Evolutionary conservation across 176 grass and related monocot genomes (phyloP).

Genomic region (Puya raimondii): DNA sequence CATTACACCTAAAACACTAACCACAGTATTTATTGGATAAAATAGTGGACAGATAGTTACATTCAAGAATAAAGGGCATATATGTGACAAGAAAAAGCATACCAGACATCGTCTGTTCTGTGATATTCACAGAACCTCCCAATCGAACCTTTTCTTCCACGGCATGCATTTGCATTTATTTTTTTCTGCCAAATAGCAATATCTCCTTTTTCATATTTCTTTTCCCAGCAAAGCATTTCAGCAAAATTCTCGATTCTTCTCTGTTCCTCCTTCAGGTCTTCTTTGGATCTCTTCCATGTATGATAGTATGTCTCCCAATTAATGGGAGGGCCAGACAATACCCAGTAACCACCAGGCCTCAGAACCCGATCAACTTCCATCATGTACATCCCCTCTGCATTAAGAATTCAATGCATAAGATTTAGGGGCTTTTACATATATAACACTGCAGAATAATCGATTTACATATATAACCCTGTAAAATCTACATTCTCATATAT

Average conservation of each 20-base stretch:
- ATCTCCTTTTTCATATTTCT: constrained; percentile 62
- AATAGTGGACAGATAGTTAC: too few relatives aligned
- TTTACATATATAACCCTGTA: too few relatives aligned
- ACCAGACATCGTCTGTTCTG: constrained; percentile 70
- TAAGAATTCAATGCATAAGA: background rate
- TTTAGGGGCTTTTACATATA: background rate
- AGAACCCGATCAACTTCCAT: constrained; percentile 79
- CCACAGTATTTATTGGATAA: too few relatives aligned
- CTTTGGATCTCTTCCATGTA: constrained; percentile 46
- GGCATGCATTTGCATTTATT: constrained; percentile 37
- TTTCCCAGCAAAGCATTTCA: constrained; percentile 77
- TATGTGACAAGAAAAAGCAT: constrained; percentile 21
- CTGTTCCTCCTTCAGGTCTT: constrained; percentile 47
- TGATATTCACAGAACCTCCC: constrained; percentile 44
- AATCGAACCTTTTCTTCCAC: constrained; percentile 24
- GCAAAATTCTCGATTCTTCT: constrained; percentile 46
- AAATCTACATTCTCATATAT: too few relatives aligned
- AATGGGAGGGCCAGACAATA: constrained; percentile 69
- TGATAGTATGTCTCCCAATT: constrained; percentile 55
- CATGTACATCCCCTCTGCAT: constrained; percentile 73
- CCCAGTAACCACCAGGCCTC: constrained; percentile 78
- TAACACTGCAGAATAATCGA: too few relatives aligned
- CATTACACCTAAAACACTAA: too few relatives aligned
- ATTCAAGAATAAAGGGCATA: too few relatives aligned
- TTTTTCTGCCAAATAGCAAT: constrained; percentile 71